These are phyloP conservation scores for Xylariaceae sp. DNA, from an alignment of 2,329 filamentous ascomycete genomes.

Conservation along the genomic window DNA sequence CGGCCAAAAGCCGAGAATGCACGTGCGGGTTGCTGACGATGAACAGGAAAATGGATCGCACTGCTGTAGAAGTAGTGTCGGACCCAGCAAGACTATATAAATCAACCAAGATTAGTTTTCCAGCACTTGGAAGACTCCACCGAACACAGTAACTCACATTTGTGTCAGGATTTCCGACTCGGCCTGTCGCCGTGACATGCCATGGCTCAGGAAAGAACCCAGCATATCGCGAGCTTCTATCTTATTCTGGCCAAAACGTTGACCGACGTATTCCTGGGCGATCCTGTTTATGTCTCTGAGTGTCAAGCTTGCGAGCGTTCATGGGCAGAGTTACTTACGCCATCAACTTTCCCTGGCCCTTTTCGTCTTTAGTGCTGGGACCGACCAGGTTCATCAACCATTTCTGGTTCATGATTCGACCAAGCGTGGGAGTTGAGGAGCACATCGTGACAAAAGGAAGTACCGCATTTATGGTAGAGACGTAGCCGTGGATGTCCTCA, in stretches of 20 bases:
- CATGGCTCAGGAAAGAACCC: slow-evolving; percentile 35
- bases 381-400: slow-evolving; percentile 22
- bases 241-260: not conserved
- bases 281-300: not conserved
- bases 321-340: slow-evolving; percentile 12
- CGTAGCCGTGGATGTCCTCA: slow-evolving; percentile 25
- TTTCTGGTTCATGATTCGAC: slow-evolving; percentile 22
- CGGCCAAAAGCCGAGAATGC: slow-evolving; percentile 43
- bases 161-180: not conserved
- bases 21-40: slow-evolving; percentile 48
- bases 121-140: not conserved
- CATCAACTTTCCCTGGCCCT: slow-evolving; percentile 26
- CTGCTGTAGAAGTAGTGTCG: slow-evolving; percentile 52
- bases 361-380: slow-evolving; percentile 22
- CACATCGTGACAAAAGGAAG: slow-evolving; percentile 19
- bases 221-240: not conserved
- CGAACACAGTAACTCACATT: not conserved
- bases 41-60: slow-evolving; percentile 50
- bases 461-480: slow-evolving; percentile 7
- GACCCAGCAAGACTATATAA: slow-evolving; percentile 38
- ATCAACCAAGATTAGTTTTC: slow-evolving; percentile 29
- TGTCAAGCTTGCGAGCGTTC: not conserved
- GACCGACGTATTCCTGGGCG: slow-evolving; percentile 18
- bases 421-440: slow-evolving; percentile 12
- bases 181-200: slow-evolving; percentile 2